phyloP scores from a whole-genome alignment of 176 grass and related monocot genomes.

The Cymbopogon citratus region DNA sequence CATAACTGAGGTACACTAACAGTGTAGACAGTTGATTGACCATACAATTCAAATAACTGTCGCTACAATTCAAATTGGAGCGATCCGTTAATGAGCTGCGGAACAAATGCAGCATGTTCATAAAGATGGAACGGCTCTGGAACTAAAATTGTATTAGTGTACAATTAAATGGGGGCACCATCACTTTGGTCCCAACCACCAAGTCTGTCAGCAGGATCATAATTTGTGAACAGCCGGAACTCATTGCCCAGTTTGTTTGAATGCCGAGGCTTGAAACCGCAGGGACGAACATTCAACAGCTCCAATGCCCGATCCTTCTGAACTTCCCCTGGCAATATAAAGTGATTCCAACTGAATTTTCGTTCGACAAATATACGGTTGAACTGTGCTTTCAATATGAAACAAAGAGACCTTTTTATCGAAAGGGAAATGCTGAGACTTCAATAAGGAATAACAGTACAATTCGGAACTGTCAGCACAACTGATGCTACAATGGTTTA shows the following conservation, averaged over 20 bases:
- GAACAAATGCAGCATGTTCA: neutral
- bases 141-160: neutral
- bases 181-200: conserved; percentile 56
- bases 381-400: neutral
- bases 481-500: neutral
- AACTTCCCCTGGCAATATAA: conserved; percentile 55
- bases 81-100: neutral
- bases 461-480: neutral
- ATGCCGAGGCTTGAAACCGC: conserved; percentile 65
- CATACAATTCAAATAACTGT: neutral
- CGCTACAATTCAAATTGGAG: neutral
- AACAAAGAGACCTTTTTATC: neutral
- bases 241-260: conserved; percentile 84
- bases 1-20: neutral
- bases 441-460: neutral
- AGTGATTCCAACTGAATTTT: neutral
- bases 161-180: neutral
- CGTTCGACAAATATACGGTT: neutral
- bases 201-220: conserved; percentile 53
- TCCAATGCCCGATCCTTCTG: conserved; percentile 59
- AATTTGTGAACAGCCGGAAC: conserved; percentile 74
- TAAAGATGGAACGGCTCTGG: neutral
- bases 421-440: neutral
- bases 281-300: conserved; percentile 64
- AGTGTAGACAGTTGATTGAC: neutral